These are phyloP conservation scores for Harringtonia lauricola DNA, from an alignment of 2,329 filamentous ascomycete species.

Conservation along the genomic window DNA sequence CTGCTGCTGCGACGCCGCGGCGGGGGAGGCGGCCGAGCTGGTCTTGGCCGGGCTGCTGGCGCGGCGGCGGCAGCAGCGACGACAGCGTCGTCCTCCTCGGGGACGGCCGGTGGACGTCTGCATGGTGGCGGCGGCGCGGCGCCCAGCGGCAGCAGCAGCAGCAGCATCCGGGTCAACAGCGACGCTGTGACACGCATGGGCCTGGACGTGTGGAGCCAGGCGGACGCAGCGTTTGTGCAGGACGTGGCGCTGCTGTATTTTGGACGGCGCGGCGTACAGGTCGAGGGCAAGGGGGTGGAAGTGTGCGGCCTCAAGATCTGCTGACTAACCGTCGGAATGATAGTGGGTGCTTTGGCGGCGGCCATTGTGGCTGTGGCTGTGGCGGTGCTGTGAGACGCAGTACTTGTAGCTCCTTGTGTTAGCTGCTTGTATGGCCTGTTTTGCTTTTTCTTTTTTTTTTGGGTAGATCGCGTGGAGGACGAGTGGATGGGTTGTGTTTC, in stretches of 20 bases:
- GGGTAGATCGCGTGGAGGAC: no score
- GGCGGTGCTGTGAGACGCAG: no score
- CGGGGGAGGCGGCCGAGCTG: slow-evolving; percentile 2
- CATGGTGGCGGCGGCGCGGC: slow-evolving; percentile 8
- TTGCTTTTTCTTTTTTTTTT: neutral
- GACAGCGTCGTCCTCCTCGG: neutral
- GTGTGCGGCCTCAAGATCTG: slow-evolving; percentile 66
- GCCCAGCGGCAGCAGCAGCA: slow-evolving; percentile 16
- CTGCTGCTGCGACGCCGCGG: neutral
- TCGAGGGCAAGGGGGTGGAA: slow-evolving; percentile 60
- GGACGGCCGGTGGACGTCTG: neutral
- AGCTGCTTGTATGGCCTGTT: no score
- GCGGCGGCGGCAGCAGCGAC: slow-evolving; percentile 1
- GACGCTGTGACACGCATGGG: slow-evolving; percentile 62
- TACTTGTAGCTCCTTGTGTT: no score
- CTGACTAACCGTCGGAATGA: slow-evolving; percentile 22
- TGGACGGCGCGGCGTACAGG: slow-evolving; percentile 41
- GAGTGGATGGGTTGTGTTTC: no score
- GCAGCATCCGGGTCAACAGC: slow-evolving; percentile 44
- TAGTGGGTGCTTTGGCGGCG: neutral
- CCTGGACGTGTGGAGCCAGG: slow-evolving; percentile 64
- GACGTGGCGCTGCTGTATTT: slow-evolving; percentile 57
- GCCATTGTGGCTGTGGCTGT: neutral
- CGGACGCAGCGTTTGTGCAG: slow-evolving; percentile 57
- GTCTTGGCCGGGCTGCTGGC: neutral